Base-by-base conservation (phyloP, 2,329 filamentous ascomycete species). In the Ascomycota sp. region DNA sequence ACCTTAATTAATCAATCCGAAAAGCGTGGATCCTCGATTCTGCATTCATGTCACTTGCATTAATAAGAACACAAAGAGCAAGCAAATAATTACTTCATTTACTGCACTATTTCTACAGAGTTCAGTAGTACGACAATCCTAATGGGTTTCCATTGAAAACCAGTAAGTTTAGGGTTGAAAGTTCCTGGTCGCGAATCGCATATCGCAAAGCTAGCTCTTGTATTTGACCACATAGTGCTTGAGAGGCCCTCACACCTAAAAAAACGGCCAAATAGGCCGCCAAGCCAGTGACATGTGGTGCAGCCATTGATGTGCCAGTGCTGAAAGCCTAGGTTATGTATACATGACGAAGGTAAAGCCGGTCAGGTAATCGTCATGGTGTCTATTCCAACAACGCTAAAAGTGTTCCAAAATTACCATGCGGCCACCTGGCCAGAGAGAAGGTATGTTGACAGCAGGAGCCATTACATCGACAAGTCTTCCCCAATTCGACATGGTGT, bases 401-500 rank as follows among this genome's bases (percentile, higher is more conserved):
- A 8, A 3, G 16, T 6, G 30, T 11, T 11, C 13, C 9, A 25
- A 13, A 32, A 33, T 32, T 33, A 38, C 34, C 5, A 25, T 27
- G 6, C 39, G 31, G 7, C 38, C 36, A 6, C 32, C 28, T n/a
- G 28, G 25, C 11, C 27, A 61, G 0, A 59, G 48, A 11, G 53
- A 58, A 1, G 52, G 24, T 32, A 60, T 44, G 28, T 41, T 34
- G 7, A 43, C 43, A n/a, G 55, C 57, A 1, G 58, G 55, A 2
- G 56, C 56, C 35, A 54, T 57, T 27, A 60, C 39, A 38, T 58
- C 50, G 33, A 59, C 36, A 4, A 40, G 31, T 7, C 39, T 25
- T 4, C 57, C 57, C 35, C 52, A 64, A 54, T 64, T 66, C 41
- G 58, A 62, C 49, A 54, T 62, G 27, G 40, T 45, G 33, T 60